Conservation (phyloP, 495 filamentous ascomycete species). For the Podospora appendiculata region DNA sequence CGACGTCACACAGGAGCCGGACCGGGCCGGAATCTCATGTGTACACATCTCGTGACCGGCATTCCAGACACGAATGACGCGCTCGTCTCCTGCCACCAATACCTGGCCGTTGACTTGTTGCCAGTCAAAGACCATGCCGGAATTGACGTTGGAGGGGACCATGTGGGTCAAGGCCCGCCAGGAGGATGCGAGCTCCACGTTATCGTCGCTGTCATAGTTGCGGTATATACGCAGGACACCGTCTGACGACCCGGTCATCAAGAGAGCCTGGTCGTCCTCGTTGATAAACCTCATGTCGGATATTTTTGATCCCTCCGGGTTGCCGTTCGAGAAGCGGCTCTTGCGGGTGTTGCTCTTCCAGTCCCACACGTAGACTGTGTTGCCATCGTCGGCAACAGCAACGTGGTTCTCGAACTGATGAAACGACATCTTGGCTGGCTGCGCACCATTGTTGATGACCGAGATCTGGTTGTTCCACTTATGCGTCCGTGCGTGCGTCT, state of each 20-base stretch:
- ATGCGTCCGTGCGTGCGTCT: constrained; percentile 72
- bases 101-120: constrained; percentile 94
- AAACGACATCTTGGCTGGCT: constrained; percentile 87
- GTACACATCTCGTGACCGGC: constrained; percentile 89
- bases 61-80: constrained; percentile 93
- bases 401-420: constrained; percentile 97
- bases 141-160: constrained; percentile 84
- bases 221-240: constrained; percentile 91
- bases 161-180: constrained; percentile 92
- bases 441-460: constrained; percentile 77
- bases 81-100: constrained; percentile 90
- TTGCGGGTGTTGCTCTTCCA: constrained; percentile 68
- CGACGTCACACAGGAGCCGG: constrained; percentile 89
- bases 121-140: constrained; percentile 95
- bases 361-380: constrained; percentile 88
- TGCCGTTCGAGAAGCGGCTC: constrained; percentile 86
- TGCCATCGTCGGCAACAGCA: constrained; percentile 86
- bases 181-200: constrained; percentile 78
- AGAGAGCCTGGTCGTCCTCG: constrained; percentile 89
- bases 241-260: constrained; percentile 93
- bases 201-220: constrained; percentile 67
- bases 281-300: constrained; percentile 96
- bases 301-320: constrained; percentile 83
- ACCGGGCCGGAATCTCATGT: constrained; percentile 90
- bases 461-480: constrained; percentile 73